Evolutionary conservation across 352 stramenopile genomes (phyloP).

Genomic region (Peronospora tabacina): DNA sequence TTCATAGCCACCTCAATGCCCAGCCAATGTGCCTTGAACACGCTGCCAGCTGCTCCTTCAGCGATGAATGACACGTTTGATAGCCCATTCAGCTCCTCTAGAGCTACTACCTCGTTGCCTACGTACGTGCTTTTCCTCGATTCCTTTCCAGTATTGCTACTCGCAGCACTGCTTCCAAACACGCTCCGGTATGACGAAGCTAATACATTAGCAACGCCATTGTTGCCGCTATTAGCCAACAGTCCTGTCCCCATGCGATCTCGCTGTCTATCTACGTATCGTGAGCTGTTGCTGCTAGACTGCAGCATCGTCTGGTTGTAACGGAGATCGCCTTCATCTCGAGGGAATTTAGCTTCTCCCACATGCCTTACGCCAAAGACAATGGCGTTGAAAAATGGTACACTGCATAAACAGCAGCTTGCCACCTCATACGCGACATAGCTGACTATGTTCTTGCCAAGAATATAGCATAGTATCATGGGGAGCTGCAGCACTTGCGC

Average conservation of each 20-base stretch:
- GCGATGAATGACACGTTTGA: slow-evolving; percentile 49
- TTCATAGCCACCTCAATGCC: slow-evolving; percentile 71
- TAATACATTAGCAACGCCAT: slow-evolving; percentile 26
- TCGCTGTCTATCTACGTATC: slow-evolving; percentile 22
- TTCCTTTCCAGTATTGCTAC: slow-evolving; percentile 29
- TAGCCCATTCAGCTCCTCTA: slow-evolving; percentile 54
- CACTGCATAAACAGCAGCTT: slow-evolving; percentile 35
- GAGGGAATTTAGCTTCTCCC: slow-evolving; percentile 19
- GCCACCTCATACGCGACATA: slow-evolving; percentile 30
- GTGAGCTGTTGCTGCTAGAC: slow-evolving; percentile 26
- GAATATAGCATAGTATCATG: slow-evolving; percentile 37
- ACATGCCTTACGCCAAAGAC: slow-evolving; percentile 36
- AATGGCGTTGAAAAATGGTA: slow-evolving; percentile 48
- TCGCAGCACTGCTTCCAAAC: slow-evolving; percentile 33
- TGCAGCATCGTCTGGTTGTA: slow-evolving; percentile 28
- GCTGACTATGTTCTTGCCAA: slow-evolving; percentile 22
- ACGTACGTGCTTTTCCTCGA: slow-evolving; percentile 39
- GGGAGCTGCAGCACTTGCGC: slow-evolving; percentile 41
- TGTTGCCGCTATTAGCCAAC: slow-evolving; percentile 17
- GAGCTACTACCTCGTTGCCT: slow-evolving; percentile 35
- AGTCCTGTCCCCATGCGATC: slow-evolving; percentile 27
- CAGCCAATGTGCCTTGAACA: slow-evolving; percentile 64
- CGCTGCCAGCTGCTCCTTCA: slow-evolving; percentile 50
- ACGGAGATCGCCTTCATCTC: slow-evolving; percentile 13
- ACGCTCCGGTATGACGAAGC: slow-evolving; percentile 34